Evolutionary conservation across 2,329 filamentous ascomycete species (phyloP), one percentile per base, ranked within the genome.

Genomic region (Monilinia laxa): DNA sequence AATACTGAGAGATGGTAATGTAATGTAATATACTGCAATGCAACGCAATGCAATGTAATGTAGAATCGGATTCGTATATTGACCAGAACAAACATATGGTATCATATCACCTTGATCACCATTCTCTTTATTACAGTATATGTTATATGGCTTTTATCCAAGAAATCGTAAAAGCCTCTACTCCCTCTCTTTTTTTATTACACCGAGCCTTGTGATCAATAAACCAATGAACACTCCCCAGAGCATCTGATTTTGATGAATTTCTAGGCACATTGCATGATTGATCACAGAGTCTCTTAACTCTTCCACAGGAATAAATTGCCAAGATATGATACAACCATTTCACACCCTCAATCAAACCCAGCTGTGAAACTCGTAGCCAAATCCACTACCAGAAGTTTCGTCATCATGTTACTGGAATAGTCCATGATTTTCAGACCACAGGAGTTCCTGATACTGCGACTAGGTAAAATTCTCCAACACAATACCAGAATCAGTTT

Each of bases 321-420:
- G 56, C 56, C 23, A 47, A 31, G 56, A 40, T 31, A 58, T 58
- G 12, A 47, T n/a, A 58, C 55, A 47, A n/a, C 28, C 55, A 58
- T 45, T 45, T 25, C 38, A 45, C 16, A 28, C 20, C 23, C 10
- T 58, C 55, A 38, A 38, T 38, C 28, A 4, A 58, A 45, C 42
- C 23, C 40, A 58, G 40, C 18, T 20, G 18, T 5, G 45, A 47
- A n/a, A 9, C 45, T n/a, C 38, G 14, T 40, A 40, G 10, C 14
- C 55, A 47, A 47, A 49, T 3, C 20, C 20, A 35, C 28, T 23
- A 49, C 28, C 42, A 35, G 23, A 23, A 60, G 20, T 4, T 60
- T 14, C 57, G 28, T 20, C 28, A 35, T 35, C 16, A n/a, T 20
- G 40, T 5, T 23, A 60, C 14, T 16, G 3, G 28, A 60, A 49